Base-by-base conservation (phyloP, 1,284 basidiomycete species). In the Trametes polyzona region DNA sequence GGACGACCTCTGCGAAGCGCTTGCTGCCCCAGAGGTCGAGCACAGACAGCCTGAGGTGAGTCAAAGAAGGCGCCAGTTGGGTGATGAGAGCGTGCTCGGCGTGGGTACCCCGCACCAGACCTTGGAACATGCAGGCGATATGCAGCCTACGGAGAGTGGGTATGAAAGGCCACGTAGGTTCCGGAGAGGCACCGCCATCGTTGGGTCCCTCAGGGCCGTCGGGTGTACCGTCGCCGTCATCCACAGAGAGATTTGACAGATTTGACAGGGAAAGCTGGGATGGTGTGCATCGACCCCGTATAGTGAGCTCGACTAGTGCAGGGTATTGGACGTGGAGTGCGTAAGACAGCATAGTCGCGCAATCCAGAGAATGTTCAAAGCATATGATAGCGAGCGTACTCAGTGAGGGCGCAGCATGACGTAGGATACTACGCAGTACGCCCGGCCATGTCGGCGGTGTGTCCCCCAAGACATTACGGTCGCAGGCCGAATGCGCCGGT, bases 21-120 rank as follows among this genome's bases (percentile, higher is more conserved):
- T 47, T 55, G 47, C 58, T 59, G 12, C 62, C 62, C 67, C 67
- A 66, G 50, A 67, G 61, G 43, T 68, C 66, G 10, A 71, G 66
- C 47, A 70, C 68, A 10, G 71, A 69, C 46, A 72, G 58, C 4
- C 71, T 64, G 7, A 72, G 58, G 52, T 71, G 67, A 0, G 69
- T 63, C 24, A 70, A 51, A 10, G 14, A 2, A 0, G 71, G 62
- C 16, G 69, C 66, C 41, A 67, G 59, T 4, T 63, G 51, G 10
- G 46, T 57, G 12, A 71, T 50, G 44, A 67, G 63, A 11, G 63
- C 57, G 53, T 67, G 65, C 21, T 59, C 61, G n/a, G 59, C 56
- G 17, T 63, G 40, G 4, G 62, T 62, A 19, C 60, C 59, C 21
- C 56, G 47, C 3, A 52, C 33, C 26, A 65, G 52, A 1, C 63